Evolutionary conservation across 345 rosid genomes (phyloP).

Genomic region (Xanthoceras sorbifolium): DNA sequence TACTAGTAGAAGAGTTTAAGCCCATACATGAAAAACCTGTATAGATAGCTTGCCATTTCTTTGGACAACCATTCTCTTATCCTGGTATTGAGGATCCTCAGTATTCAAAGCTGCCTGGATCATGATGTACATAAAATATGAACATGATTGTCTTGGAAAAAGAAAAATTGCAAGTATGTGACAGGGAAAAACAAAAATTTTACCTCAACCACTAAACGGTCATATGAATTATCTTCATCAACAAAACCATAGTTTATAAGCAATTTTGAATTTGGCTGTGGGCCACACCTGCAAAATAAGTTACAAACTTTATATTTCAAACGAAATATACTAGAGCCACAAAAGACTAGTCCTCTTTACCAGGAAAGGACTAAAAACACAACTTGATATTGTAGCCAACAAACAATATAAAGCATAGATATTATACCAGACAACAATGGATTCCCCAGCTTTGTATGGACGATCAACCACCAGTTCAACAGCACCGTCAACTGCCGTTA

Average conservation of each 20-base stretch:
- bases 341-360: slow-evolving; percentile 22
- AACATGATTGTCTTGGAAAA: slow-evolving; percentile 17
- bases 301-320: slow-evolving; percentile 14
- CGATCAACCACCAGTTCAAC: slow-evolving; percentile 90
- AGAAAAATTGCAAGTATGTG: slow-evolving; percentile 11
- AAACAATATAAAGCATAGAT: slow-evolving; percentile 17
- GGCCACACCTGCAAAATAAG: slow-evolving; percentile 78
- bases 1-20: background rate
- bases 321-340: slow-evolving; percentile 2
- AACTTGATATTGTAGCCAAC: slow-evolving; percentile 17
- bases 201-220: slow-evolving; percentile 80
- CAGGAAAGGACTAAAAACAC: slow-evolving; percentile 22
- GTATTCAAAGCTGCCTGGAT: slow-evolving; percentile 87
- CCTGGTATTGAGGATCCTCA: slow-evolving; percentile 96
- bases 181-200: slow-evolving; percentile 10
- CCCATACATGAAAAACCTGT: slow-evolving; percentile 72
- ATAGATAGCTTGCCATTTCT: slow-evolving; percentile 82
- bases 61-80: slow-evolving; percentile 96
- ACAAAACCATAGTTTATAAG: slow-evolving; percentile 94
- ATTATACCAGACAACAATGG: slow-evolving; percentile 83
- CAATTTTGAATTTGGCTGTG: slow-evolving; percentile 90
- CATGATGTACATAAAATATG: slow-evolving; percentile 24
- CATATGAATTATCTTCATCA: slow-evolving; percentile 88
- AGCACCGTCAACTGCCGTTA: slow-evolving; percentile 78
- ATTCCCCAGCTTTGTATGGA: slow-evolving; percentile 81